Percentiles rank a stretch among this genome's conserved stretches.
phyloP scores from a whole-genome alignment of 495 filamentous ascomycete genomes.

The Podospora appendiculata region DNA sequence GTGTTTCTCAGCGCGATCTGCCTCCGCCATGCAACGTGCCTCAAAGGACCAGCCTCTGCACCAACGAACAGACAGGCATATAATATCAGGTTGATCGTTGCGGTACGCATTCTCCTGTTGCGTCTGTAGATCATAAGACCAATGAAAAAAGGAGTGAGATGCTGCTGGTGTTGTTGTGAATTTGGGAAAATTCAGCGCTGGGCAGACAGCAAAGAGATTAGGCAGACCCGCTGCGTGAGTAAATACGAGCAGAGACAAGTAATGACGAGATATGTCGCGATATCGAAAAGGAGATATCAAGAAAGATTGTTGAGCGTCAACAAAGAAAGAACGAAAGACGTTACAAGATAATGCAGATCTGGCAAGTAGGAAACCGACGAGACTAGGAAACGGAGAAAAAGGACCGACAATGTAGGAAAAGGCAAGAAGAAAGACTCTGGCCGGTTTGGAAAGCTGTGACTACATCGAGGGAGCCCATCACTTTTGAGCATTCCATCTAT shows the following conservation, averaged over 20 bases:
- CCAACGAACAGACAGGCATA: conserved; percentile 7
- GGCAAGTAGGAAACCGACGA: background rate
- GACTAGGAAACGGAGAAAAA: background rate
- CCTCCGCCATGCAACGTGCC: background rate
- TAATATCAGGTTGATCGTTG: conserved; percentile 4
- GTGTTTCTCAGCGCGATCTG: background rate
- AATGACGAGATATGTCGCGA: background rate
- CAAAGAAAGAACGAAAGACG: background rate
- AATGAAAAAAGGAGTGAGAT: background rate
- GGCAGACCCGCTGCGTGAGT: background rate
- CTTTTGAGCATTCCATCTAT: background rate
- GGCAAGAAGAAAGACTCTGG: background rate
- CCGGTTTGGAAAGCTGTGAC: background rate
- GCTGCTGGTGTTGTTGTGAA: too few species aligned
- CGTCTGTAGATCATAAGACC: background rate
- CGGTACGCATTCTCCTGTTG: conserved; percentile 14
- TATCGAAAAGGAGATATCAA: background rate
- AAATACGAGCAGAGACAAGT: background rate
- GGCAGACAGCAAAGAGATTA: background rate
- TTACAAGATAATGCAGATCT: background rate
- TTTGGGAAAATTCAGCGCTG: too few species aligned
- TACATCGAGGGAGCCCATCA: background rate
- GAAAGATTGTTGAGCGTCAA: background rate
- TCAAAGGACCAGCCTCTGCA: conserved; percentile 21
- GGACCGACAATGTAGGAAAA: background rate